Conservation (phyloP, 345 rosid genomes). For the Eucalyptus viminalis region DNA sequence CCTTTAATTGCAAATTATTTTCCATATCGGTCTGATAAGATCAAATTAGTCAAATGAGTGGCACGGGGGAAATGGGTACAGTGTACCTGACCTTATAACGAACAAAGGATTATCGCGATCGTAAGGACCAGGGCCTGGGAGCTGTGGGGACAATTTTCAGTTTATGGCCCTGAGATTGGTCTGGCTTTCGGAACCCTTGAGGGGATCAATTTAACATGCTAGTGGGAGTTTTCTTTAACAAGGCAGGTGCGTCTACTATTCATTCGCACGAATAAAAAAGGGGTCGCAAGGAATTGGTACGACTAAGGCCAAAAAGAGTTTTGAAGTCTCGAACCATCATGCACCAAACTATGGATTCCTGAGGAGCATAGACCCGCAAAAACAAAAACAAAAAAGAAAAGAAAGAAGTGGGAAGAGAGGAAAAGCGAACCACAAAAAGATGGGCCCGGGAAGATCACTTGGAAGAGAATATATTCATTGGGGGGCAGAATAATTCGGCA, state of each 20-base stretch:
- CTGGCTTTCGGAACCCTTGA: background rate
- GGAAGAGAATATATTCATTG: constrained; percentile 71
- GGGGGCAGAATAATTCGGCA: constrained; percentile 44
- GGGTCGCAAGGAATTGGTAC: background rate
- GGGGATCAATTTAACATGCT: background rate
- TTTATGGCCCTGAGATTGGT: background rate
- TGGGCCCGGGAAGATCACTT: background rate
- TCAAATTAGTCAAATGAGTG: background rate
- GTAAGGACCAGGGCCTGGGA: background rate
- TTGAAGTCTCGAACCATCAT: background rate
- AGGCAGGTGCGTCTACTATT: background rate
- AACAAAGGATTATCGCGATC: background rate
- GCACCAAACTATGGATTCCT: background rate
- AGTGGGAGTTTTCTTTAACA: background rate
- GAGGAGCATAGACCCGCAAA: background rate
- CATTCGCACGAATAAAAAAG: background rate
- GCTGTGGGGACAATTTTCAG: background rate
- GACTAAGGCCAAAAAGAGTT: background rate
- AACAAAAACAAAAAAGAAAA: background rate
- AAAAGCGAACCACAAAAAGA: background rate
- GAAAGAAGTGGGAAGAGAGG: background rate
- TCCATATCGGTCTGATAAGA: background rate
- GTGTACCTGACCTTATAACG: background rate
- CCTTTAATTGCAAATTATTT: background rate
- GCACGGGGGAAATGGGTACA: background rate